Percentiles rank a stretch among this genome's conserved stretches.
phyloP scores from a whole-genome alignment of 257 asterid genomes.

The Scutellaria minor region DNA sequence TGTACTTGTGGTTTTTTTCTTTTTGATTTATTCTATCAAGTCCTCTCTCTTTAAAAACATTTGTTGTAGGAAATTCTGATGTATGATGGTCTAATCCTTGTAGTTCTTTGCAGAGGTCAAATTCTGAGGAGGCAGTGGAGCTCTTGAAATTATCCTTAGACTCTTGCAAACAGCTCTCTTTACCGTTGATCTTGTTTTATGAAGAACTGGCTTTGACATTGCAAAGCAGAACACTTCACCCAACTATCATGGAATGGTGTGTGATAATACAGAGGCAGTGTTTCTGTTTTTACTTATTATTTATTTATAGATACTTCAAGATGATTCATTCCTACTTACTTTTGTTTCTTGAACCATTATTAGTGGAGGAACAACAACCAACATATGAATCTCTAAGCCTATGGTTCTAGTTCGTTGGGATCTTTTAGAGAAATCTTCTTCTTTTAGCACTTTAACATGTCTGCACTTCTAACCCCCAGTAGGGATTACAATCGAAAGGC shows the following conservation, averaged over 20 bases:
- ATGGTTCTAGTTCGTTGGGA: constrained; percentile 20
- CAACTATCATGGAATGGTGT: constrained; percentile 74
- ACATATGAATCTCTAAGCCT: neutral
- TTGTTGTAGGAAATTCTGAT: constrained; percentile 12
- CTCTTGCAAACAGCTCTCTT: constrained; percentile 75
- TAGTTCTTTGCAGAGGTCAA: constrained; percentile 58
- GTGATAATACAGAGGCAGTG: constrained; percentile 30
- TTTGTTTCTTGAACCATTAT: constrained; percentile 22
- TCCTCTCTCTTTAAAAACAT: constrained; percentile 15
- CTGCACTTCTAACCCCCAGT: neutral
- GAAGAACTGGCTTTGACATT: constrained; percentile 70
- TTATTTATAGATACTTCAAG: neutral
- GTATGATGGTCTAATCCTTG: constrained; percentile 34
- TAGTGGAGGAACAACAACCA: neutral
- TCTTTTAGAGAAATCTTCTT: neutral
- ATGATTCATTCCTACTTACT: neutral
- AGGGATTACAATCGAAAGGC: neutral
- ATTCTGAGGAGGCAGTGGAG: constrained; percentile 83
- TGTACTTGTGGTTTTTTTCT: neutral
- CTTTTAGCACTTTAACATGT: neutral
- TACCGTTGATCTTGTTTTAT: constrained; percentile 72
- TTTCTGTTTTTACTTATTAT: constrained; percentile 20
- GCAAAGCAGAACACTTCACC: constrained; percentile 68
- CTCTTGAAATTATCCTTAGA: constrained; percentile 71
- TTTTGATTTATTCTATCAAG: constrained; percentile 17